Percentiles rank a stretch among this genome's conserved stretches.
Conservation (phyloP, 2,329 filamentous ascomycete genomes). For the Capronia coronata region DNA sequence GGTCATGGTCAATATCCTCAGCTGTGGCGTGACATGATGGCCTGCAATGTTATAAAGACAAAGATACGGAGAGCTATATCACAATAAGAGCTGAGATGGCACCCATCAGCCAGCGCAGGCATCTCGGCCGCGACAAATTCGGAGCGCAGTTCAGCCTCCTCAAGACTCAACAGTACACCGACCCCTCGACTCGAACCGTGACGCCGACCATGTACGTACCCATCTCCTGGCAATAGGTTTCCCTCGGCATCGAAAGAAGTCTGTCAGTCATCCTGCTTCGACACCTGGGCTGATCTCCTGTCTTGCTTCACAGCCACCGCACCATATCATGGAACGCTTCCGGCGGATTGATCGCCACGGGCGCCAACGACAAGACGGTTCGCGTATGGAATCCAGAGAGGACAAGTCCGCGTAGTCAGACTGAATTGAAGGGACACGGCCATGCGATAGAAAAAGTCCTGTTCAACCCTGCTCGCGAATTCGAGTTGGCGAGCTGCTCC, state of each 20-base stretch:
- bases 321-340: conserved; percentile 85
- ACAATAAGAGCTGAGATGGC: conserved; percentile 11
- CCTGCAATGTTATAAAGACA: not conserved
- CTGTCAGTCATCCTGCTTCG: not conserved
- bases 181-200: conserved; percentile 51
- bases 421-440: conserved; percentile 44
- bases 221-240: conserved; percentile 1
- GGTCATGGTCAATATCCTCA: not conserved
- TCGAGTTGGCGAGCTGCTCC: conserved; percentile 46
- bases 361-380: conserved; percentile 77
- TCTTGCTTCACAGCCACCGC: conserved; percentile 51
- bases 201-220: conserved; percentile 52
- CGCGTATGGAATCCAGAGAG: conserved; percentile 77
- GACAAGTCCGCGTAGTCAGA: conserved; percentile 42
- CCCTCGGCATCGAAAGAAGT: not conserved
- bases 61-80: not conserved
- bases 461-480: conserved; percentile 46
- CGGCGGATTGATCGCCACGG: conserved; percentile 77
- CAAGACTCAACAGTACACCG: conserved; percentile 65
- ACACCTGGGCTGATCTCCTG: conserved; percentile 25
- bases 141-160: conserved; percentile 58
- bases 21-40: too few relatives aligned
- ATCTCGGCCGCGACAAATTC: conserved; percentile 61
- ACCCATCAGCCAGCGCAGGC: conserved; percentile 33
- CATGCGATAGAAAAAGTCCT: conserved; percentile 44